Evolutionary conservation across 495 filamentous ascomycete genomes (phyloP), one percentile per base, ranked within the genome.

Genomic region (Xylaria palmicola): DNA sequence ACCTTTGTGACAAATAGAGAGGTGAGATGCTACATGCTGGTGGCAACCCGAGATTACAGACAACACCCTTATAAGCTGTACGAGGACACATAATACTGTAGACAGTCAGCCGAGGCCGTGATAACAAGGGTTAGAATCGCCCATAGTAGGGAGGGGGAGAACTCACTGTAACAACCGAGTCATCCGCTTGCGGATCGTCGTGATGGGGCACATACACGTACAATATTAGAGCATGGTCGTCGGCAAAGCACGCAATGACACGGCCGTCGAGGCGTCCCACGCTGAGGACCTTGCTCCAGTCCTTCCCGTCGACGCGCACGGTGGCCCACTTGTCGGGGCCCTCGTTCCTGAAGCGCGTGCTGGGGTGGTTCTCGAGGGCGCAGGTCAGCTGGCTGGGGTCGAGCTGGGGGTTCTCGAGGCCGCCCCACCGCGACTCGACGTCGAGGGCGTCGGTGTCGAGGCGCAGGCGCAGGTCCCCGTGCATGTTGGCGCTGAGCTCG

Each of bases 271-370:
- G 69, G 50, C 91, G 77, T 2, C 92, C 93, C n/a, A 97, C 90
- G 72, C 89, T 93, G 58, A 98, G 72, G 26, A 98, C 92, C 62
- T 82, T 84, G 40, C 89, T 89, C 93, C 93, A 97, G 71, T 98
- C 93, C 74, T 81, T 86, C 29, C 91, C 93, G 77, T 98, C 93
- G 59, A 98, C 90, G 43, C 91, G 80, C 37, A 97, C 92, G 56
- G 82, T 88, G 4, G 90, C 89, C 89, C 92, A 98, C 45, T 83
- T 86, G 22, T 87, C 85, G 20, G 77, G 85, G 63, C 77, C 82
- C 22, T 69, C 79, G 68, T 65, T 79, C 55, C 81, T 84, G 82
- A 92, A 90, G 24, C 73, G 75, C 54, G 89, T 88, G 72, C 85
- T 89, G 0, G 92, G 91, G 71, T 93, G 88, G 58, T 89, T 84